phyloP scores from a whole-genome alignment of 2,329 filamentous ascomycete genomes.

The Exophiala spinifera region DNA sequence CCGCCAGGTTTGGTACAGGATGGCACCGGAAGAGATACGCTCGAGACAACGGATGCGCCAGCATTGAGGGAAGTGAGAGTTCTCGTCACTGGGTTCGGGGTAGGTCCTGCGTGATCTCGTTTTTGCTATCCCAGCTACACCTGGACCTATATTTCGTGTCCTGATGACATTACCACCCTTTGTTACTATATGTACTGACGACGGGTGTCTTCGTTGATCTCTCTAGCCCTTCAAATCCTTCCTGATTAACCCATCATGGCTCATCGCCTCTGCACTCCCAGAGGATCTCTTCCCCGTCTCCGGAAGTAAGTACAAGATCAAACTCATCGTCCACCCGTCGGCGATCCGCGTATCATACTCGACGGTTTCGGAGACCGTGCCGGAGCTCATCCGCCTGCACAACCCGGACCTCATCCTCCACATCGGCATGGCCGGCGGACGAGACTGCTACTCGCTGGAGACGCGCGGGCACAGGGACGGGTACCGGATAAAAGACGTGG shows the following conservation, averaged over 20 bases:
- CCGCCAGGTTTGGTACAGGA: constrained; percentile 8
- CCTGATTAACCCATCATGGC: constrained; percentile 74
- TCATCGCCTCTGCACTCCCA: constrained; percentile 70
- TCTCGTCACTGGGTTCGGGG: constrained; percentile 48
- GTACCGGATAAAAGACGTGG: constrained; percentile 69
- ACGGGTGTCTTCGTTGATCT: too few relatives aligned
- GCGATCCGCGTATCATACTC: constrained; percentile 71
- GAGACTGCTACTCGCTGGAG: constrained; percentile 68
- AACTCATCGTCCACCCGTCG: constrained; percentile 62
- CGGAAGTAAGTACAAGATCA: constrained; percentile 44
- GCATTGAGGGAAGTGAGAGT: constrained; percentile 44
- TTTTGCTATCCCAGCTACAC: too few relatives aligned
- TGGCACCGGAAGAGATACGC: background rate
- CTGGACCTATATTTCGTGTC: too few relatives aligned
- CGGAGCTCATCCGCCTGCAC: constrained; percentile 56
- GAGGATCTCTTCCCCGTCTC: constrained; percentile 54
- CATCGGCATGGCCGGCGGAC: constrained; percentile 72
- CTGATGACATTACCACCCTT: too few relatives aligned
- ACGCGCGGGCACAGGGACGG: constrained; percentile 67
- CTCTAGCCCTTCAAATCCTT: constrained; percentile 79
- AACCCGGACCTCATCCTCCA: constrained; percentile 68
- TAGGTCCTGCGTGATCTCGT: constrained; percentile 33
- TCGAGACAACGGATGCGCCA: constrained; percentile 4
- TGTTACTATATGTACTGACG: too few relatives aligned
- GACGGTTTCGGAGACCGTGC: constrained; percentile 61